Evolutionary conservation across 2,329 filamentous ascomycete species (phyloP).

Genomic region (Alternaria viburni): DNA sequence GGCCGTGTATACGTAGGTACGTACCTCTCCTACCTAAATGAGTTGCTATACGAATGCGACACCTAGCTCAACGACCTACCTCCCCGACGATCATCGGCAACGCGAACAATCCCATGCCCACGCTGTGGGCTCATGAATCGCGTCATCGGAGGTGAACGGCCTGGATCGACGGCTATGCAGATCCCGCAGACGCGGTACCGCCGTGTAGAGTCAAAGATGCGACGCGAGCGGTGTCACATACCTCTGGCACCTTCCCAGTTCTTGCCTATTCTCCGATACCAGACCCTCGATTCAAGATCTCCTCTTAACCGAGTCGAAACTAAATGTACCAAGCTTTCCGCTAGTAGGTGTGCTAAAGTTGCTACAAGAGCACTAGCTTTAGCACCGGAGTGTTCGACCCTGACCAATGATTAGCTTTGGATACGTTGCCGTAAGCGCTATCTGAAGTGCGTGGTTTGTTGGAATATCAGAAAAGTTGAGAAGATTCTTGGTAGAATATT

Average conservation of each 20-base stretch:
- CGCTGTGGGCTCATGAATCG: neutral
- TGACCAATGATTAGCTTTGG: conserved; percentile 4
- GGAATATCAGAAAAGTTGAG: conserved; percentile 29
- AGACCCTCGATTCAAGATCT: neutral
- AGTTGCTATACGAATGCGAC: neutral
- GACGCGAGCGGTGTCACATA: neutral
- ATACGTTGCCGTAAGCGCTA: neutral
- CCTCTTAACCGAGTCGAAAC: neutral
- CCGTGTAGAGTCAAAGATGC: neutral
- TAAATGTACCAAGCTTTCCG: neutral
- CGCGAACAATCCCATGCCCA: neutral
- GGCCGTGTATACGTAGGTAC: neutral
- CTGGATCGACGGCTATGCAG: neutral
- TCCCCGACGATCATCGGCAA: neutral
- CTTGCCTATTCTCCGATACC: neutral
- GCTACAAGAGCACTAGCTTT: neutral
- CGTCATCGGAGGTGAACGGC: neutral
- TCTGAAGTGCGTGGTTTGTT: neutral
- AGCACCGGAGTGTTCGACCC: neutral
- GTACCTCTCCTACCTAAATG: neutral
- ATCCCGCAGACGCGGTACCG: neutral
- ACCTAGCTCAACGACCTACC: neutral
- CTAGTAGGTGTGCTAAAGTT: neutral
- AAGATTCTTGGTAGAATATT: conserved; percentile 27
- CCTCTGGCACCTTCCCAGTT: neutral